Evolutionary conservation across 1,139 yeast genomes (phyloP), one percentile per base, ranked within the genome.

Genomic region (Debaryomyces sp.): DNA sequence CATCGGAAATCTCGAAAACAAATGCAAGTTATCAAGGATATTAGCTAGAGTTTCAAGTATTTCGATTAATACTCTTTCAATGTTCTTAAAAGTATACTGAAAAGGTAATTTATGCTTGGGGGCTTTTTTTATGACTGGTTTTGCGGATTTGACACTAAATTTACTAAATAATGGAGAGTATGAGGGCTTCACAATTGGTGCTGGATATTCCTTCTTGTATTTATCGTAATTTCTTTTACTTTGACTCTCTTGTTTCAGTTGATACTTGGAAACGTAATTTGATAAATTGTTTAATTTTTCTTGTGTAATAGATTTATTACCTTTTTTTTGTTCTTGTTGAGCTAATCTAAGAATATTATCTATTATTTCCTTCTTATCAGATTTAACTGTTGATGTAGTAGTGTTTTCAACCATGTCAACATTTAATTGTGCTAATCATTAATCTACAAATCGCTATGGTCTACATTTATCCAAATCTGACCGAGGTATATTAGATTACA

Each of bases 1-100:
- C 73, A 73, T 75, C 52, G 62, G 80, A 58, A 76, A 60, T 49
- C 71, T 70, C 38, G 78, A 72, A 38, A 76, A 69, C 46, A 76
- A 66, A 55, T 76, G 80, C 32, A 76, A 64, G 50, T 75, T 76
- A 58, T 76, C 81, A 34, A 76, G 60, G 4, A 76, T 54, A 47
- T 72, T 74, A 26, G 79, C 80, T 23, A 71, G 27, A 5, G 63
- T 62, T 58, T 76, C 81, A 26, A 76, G 58, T 1, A 70, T 53
- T 12, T 61, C 63, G 4, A 76, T 64, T 4, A 73, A 52, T 2
- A 63, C 50, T 29, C 57, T 47, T 55, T 76, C 81, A 6, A 70
- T 44, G 23, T 62, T 62, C 46, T 69, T 71, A 51, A 73, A 55
- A 2, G 63, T 51, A 24, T 66, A 54, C 29, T 55, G 55, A 36